Conservation (phyloP, 768 basidiomycete species). For the Mycena albidolilacea region DNA sequence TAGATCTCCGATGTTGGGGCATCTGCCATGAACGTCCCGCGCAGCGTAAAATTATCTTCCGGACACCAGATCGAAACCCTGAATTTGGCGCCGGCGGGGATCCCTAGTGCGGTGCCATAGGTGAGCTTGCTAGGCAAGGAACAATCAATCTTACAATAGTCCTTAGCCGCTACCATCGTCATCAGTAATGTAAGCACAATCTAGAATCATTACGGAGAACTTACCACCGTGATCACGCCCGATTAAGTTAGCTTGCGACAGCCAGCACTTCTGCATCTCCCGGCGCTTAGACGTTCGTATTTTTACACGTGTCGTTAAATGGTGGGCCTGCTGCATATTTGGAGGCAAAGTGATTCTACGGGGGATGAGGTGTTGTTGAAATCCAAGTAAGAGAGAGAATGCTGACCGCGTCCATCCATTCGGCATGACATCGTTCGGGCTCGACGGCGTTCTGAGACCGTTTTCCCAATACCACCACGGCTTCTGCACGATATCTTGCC, state of each 20-base stretch:
- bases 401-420: slow-evolving; percentile 9
- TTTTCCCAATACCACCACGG: slow-evolving; percentile 13
- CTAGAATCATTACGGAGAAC: background rate
- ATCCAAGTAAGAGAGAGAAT: background rate
- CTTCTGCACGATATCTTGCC: background rate
- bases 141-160: background rate
- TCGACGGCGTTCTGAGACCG: background rate
- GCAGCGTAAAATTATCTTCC: slow-evolving; percentile 2
- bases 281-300: background rate
- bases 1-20: background rate
- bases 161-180: background rate
- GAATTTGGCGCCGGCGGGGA: slow-evolving; percentile 10
- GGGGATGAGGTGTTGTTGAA: background rate
- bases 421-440: background rate
- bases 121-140: too few relatives aligned
- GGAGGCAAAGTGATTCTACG: slow-evolving; percentile 1
- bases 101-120: background rate
- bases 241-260: slow-evolving; percentile 8
- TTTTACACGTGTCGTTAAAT: slow-evolving; percentile 7
- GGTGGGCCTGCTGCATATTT: background rate
- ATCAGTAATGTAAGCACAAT: background rate
- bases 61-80: slow-evolving; percentile 18
- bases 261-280: slow-evolving; percentile 14
- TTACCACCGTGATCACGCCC: background rate
- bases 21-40: slow-evolving; percentile 24